Conservation (phyloP, 768 basidiomycete genomes). For the Leccinum incarnatum region DNA sequence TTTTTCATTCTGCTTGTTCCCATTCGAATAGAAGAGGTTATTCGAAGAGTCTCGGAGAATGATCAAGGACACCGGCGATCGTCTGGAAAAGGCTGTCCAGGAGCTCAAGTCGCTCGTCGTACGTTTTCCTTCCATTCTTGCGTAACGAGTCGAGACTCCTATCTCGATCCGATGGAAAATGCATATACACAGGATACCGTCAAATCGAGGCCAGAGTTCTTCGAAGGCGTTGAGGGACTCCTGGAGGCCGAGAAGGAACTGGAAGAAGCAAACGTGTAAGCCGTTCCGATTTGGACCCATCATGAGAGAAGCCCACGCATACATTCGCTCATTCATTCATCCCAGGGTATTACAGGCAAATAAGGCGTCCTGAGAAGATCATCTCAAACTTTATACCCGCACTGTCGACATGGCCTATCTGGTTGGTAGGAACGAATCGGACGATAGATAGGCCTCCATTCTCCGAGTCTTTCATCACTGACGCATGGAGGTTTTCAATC, state of each 20-base stretch:
- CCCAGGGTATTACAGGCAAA: constrained; percentile 14
- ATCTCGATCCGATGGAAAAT: constrained; percentile 1
- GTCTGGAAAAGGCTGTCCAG: constrained; percentile 58
- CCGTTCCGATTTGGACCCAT: background rate
- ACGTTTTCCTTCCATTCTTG: constrained; percentile 34
- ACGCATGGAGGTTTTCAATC: constrained; percentile 15
- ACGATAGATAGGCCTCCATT: background rate
- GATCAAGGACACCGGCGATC: constrained; percentile 63
- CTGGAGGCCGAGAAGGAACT: constrained; percentile 58
- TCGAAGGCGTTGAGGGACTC: constrained; percentile 38
- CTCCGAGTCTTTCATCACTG: constrained; percentile 18
- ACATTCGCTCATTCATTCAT: constrained; percentile 23
- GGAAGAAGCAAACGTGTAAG: constrained; percentile 48
- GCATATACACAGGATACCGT: constrained; percentile 25
- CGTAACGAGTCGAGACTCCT: constrained; percentile 17
- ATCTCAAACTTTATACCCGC: constrained; percentile 18
- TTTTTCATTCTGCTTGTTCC: background rate
- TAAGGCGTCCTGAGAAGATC: constrained; percentile 20
- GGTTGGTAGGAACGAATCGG: background rate
- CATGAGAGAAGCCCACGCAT: background rate
- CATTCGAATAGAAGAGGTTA: constrained; percentile 51
- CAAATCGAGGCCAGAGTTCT: constrained; percentile 28
- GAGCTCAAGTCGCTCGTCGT: constrained; percentile 71
- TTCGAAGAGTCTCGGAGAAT: constrained; percentile 79
- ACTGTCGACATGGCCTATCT: constrained; percentile 7